Percentiles rank a stretch among this genome's conserved stretches.
These are phyloP conservation scores for Auricularia sp. DNA, from an alignment of 768 basidiomycete species.

Conservation along the genomic window DNA sequence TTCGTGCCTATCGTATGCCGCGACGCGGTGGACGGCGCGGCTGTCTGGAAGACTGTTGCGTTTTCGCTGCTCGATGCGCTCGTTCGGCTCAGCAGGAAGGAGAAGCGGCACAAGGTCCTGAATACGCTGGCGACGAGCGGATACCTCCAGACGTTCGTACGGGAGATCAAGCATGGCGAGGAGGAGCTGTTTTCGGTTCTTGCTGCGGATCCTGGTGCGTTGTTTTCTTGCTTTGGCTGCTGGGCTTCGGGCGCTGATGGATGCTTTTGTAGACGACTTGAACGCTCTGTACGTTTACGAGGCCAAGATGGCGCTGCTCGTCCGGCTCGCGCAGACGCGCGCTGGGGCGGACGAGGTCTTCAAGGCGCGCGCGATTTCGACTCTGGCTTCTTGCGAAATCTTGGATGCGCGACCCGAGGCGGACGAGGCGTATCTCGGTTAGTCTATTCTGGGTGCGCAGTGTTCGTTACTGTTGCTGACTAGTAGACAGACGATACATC, in stretches of 20 bases:
- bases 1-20: constrained; percentile 58
- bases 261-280: constrained; percentile 54
- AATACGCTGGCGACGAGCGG: constrained; percentile 59
- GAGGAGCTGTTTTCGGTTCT: constrained; percentile 61
- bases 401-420: constrained; percentile 76
- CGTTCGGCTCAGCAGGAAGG: constrained; percentile 18
- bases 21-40: no score
- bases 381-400: constrained; percentile 77
- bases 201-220: constrained; percentile 81
- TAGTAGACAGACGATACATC: constrained; percentile 56
- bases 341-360: no score
- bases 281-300: constrained; percentile 92
- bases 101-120: constrained; percentile 58
- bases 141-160: constrained; percentile 70
- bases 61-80: constrained; percentile 83
- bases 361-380: constrained; percentile 52
- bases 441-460: constrained; percentile 10
- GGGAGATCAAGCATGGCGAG: constrained; percentile 78
- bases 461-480: constrained; percentile 5
- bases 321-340: constrained; percentile 69
- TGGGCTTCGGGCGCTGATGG: background rate
- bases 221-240: background rate
- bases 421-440: constrained; percentile 76
- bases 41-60: no score
- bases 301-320: constrained; percentile 83